phyloP scores from a whole-genome alignment of 306 rosid genomes.

The Parietaria judaica region DNA sequence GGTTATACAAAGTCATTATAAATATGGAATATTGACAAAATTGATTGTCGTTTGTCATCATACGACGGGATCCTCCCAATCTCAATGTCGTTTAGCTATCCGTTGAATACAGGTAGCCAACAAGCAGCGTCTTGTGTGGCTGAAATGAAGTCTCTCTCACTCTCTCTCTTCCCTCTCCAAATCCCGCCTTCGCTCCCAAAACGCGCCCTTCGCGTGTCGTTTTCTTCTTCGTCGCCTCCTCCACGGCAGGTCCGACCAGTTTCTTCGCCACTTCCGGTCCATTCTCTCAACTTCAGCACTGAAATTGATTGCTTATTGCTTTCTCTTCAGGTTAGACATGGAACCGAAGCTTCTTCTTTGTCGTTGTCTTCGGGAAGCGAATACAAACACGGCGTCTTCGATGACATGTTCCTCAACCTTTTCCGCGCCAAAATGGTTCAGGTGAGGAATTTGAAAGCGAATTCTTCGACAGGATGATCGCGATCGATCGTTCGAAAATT shows the following conservation, averaged over 20 bases:
- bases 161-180: constrained; percentile 18
- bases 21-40: no score
- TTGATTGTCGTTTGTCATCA: no score
- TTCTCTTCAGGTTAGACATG: constrained; percentile 31
- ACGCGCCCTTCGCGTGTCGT: constrained; percentile 13
- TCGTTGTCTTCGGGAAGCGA: constrained; percentile 26
- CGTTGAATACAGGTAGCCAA: no score
- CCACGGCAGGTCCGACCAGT: constrained; percentile 32
- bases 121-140: no score
- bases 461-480: background rate
- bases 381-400: constrained; percentile 49
- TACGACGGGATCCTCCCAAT: no score
- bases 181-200: constrained; percentile 4
- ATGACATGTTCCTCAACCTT: constrained; percentile 62
- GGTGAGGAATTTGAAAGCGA: constrained; percentile 23
- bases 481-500: background rate
- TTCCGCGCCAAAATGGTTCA: constrained; percentile 74
- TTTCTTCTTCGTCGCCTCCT: constrained; percentile 31
- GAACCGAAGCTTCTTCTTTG: background rate
- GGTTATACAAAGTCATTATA: no score
- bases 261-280: background rate
- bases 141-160: constrained; percentile 40
- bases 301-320: background rate
- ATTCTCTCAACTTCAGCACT: background rate
- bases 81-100: no score